Percentiles rank a stretch among this genome's conserved stretches.
These are phyloP conservation scores for Sporothrix mexicana DNA, from an alignment of 2,329 filamentous ascomycete species.

Conservation along the genomic window DNA sequence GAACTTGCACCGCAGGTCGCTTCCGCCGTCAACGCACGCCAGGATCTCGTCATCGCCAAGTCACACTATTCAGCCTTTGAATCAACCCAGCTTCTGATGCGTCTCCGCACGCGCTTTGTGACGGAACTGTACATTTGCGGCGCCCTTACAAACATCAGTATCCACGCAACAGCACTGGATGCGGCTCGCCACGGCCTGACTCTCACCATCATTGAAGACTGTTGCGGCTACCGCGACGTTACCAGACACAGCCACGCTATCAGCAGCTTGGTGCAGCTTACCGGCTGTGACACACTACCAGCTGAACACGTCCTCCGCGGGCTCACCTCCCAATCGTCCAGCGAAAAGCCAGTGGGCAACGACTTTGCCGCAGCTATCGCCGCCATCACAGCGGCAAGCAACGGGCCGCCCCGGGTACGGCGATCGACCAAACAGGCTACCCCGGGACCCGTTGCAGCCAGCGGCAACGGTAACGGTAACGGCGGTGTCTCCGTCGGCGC, in stretches of 20 bases:
- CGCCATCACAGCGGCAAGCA: slow-evolving; percentile 32
- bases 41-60: slow-evolving; percentile 66
- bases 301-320: slow-evolving; percentile 61
- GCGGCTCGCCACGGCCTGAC: slow-evolving; percentile 84
- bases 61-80: slow-evolving; percentile 88
- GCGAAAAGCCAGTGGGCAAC: background rate
- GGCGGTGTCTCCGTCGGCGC: background rate
- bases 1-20: slow-evolving; percentile 54
- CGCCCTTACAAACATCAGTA: slow-evolving; percentile 81
- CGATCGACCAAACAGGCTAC: slow-evolving; percentile 22
- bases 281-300: slow-evolving; percentile 71
- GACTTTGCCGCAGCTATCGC: slow-evolving; percentile 30
- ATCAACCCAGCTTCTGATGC: slow-evolving; percentile 72
- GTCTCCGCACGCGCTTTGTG: slow-evolving; percentile 83
- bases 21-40: slow-evolving; percentile 50
- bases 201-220: slow-evolving; percentile 89
- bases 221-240: slow-evolving; percentile 78
- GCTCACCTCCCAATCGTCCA: slow-evolving; percentile 26
- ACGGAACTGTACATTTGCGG: slow-evolving; percentile 91
- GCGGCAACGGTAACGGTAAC: background rate
- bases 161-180: slow-evolving; percentile 90
- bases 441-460: slow-evolving; percentile 27
- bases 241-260: slow-evolving; percentile 73
- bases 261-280: slow-evolving; percentile 72
- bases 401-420: slow-evolving; percentile 26